Conservation (phyloP, 306 rosid genomes). For the Castanea sativa region DNA sequence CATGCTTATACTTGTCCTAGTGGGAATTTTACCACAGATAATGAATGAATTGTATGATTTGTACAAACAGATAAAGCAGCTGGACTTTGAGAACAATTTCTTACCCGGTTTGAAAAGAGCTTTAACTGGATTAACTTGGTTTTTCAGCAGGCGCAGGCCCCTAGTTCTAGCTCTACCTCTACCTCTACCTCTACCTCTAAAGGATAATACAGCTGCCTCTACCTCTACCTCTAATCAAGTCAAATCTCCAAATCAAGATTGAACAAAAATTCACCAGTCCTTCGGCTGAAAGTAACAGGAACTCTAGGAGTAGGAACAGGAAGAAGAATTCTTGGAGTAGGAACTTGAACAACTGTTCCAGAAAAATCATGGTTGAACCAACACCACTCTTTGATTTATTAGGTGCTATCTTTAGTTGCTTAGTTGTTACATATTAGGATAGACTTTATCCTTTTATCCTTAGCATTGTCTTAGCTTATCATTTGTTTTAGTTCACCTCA, state of each 20-base stretch:
- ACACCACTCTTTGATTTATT: no score
- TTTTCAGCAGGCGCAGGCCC: slow-evolving; percentile 48
- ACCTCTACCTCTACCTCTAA: no score
- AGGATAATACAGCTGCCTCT: no score
- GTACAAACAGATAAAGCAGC: slow-evolving; percentile 51
- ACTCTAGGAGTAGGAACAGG: slow-evolving; percentile 18
- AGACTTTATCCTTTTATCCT: no score
- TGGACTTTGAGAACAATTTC: slow-evolving; percentile 56
- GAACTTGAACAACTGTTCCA: slow-evolving; percentile 34
- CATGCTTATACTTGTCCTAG: slow-evolving; percentile 62
- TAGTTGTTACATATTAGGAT: no score
- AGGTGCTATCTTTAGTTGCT: no score
- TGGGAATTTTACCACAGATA: slow-evolving; percentile 53
- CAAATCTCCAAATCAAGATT: no score
- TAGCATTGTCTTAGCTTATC: no score
- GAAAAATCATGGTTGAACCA: slow-evolving; percentile 68
- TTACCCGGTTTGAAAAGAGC: slow-evolving; percentile 61
- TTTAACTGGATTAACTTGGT: slow-evolving; percentile 47
- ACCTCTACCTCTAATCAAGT: no score
- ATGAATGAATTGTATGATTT: slow-evolving; percentile 74
- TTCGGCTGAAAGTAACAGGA: slow-evolving; percentile 25
- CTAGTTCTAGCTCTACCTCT: no score
- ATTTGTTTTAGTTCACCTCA: no score
- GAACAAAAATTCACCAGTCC: neutral
- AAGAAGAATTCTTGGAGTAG: neutral